Evolutionary conservation across 2,329 filamentous ascomycete genomes (phyloP), one percentile per base, ranked within the genome.

Genomic region (Sporothrix mexicana): DNA sequence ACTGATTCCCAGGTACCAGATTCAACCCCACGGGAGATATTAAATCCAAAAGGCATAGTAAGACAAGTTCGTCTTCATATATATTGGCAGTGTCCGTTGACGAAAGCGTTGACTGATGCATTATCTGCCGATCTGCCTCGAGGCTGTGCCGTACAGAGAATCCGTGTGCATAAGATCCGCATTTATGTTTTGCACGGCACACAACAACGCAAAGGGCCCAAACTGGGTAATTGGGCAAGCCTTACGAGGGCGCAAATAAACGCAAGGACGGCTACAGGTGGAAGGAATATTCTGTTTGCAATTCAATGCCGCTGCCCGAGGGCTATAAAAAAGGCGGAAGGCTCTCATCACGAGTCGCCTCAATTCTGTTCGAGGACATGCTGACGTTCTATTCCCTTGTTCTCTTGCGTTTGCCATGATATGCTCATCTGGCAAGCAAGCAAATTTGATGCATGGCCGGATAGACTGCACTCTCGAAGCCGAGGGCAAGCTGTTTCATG

Each of bases 81-180:
- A 41, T 41, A 30, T 47, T 25, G 0, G 10, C 47, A 5, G 30
- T 36, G 3, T 36, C 30, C 17, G 9, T 10, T 57, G 8, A 8
- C n/a, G 10, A 45, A 47, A 25, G 12, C 9, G 7, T 20, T 57
- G 49, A 30, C 36, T 6, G 13, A 12, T 41, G 41, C 41, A 36
- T 45, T 67, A 72, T 72, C 49, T 59, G 70, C 49, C 70, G 70
- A 72, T 67, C 49, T 43, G 66, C 30, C 17, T 41, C 45, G 66
- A 69, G 49, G 41, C 41, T 17, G 47, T 69, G 25, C 66, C 66
- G 17, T 53, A 36, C 30, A 36, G 30, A 36, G 30, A 36, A 36
- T 4, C 12, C 17, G 13, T 30, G 51, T 59, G 68, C 20, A 69
- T 72, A 69, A 20, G 71, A 72, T 72, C 25, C 55, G 71, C 66